These are phyloP conservation scores for Hawksworthiomyces lignivorus DNA, from an alignment of 2,329 filamentous ascomycete species.

Conservation along the genomic window DNA sequence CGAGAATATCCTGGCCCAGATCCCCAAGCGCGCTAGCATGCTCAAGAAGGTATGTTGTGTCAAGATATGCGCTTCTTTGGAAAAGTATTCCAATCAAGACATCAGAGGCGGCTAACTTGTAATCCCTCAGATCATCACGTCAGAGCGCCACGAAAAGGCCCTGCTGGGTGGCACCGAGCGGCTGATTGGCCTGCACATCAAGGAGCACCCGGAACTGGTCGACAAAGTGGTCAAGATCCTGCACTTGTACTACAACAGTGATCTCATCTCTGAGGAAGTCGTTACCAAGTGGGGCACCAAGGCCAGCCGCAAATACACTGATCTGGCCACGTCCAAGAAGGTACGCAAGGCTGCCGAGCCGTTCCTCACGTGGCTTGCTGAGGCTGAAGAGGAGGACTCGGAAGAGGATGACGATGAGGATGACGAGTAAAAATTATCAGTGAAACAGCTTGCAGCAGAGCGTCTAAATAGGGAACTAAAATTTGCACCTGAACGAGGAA, in stretches of 20 bases:
- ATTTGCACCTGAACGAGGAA: too few species aligned
- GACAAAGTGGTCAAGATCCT: constrained; percentile 77
- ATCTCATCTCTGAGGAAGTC: constrained; percentile 80
- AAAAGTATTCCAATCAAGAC: too few species aligned
- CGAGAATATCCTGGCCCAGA: constrained; percentile 81
- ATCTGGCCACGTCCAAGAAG: constrained; percentile 82
- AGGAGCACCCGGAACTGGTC: constrained; percentile 70
- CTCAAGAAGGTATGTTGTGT: constrained; percentile 74
- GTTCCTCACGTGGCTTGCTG: constrained; percentile 90
- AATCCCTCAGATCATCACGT: constrained; percentile 60
- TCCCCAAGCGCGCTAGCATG: constrained; percentile 73
- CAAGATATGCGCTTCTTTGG: too few species aligned
- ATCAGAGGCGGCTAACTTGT: not conserved
- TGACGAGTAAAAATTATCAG: constrained; percentile 37
- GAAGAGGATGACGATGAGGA: constrained; percentile 48
- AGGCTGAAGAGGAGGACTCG: constrained; percentile 62
- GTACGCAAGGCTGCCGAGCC: constrained; percentile 90
- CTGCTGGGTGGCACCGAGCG: constrained; percentile 93
- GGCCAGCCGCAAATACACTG: constrained; percentile 97
- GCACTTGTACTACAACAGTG: constrained; percentile 82
- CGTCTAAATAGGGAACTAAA: too few species aligned
- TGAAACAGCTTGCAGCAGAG: not conserved
- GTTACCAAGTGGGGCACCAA: constrained; percentile 87
- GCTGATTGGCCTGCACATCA: constrained; percentile 64
- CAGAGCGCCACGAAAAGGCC: constrained; percentile 91